phyloP scores from a whole-genome alignment of 805 yeast genomes.

The Metschnikowia colocasiae region DNA sequence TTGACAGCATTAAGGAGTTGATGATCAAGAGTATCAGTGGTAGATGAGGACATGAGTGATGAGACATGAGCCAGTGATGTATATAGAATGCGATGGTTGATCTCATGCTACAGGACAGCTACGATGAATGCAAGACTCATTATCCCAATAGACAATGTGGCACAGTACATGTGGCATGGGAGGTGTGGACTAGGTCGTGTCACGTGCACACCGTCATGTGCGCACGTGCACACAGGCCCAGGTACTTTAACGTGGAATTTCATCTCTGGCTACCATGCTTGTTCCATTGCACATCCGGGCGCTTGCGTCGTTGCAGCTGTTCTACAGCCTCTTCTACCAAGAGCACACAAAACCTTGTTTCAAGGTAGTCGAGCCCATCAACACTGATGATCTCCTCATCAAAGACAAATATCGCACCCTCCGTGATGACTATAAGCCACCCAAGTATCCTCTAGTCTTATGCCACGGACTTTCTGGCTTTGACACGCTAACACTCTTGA shows the following conservation, averaged over 20 bases:
- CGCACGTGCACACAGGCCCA: background rate
- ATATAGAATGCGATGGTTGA: background rate
- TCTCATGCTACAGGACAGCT: background rate
- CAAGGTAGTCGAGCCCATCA: slow-evolving; percentile 2
- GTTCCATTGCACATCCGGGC: slow-evolving; percentile 8
- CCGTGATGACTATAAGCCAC: slow-evolving; percentile 47
- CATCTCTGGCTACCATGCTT: background rate
- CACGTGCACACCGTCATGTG: background rate
- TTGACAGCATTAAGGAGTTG: slow-evolving; percentile 63
- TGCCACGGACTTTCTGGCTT: slow-evolving; percentile 90
- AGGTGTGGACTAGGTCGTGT: too few species aligned
- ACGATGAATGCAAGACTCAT: background rate
- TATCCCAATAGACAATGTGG: too few species aligned
- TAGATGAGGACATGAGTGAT: slow-evolving; percentile 17
- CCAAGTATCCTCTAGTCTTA: slow-evolving; percentile 69
- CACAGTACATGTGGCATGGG: too few species aligned
- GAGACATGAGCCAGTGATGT: too few species aligned
- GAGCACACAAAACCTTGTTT: background rate
- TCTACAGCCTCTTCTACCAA: background rate
- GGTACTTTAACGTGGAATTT: background rate
- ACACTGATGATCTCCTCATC: slow-evolving; percentile 21
- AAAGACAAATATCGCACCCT: slow-evolving; percentile 28
- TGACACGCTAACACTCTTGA: slow-evolving; percentile 39
- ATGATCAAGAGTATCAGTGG: slow-evolving; percentile 51
- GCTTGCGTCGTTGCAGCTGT: slow-evolving; percentile 8